Evolutionary conservation across 2,329 filamentous ascomycete species (phyloP).

Genomic region (Macrophomina tecta): DNA sequence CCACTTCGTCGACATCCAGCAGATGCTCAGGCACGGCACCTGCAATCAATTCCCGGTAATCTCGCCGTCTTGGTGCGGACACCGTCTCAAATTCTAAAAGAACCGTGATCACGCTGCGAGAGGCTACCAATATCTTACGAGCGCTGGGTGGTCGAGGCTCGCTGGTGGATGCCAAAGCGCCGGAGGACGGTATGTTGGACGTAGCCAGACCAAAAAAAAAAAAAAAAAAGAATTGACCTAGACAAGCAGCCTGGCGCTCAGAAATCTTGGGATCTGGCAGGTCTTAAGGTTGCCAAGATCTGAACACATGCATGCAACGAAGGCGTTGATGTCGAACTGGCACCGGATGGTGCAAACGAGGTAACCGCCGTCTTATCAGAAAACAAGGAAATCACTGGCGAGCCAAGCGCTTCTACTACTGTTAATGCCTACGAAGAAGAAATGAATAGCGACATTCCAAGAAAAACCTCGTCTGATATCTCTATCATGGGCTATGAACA

Average conservation of each 20-base stretch:
- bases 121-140: neutral
- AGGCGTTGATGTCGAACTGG: neutral
- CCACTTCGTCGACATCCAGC: no score
- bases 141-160: neutral
- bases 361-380: neutral
- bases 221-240: neutral
- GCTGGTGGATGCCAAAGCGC: neutral
- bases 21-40: no score
- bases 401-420: neutral
- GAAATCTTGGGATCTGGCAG: neutral
- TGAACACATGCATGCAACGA: neutral
- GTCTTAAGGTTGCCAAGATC: neutral
- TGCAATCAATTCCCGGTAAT: no score
- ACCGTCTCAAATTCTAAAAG: no score
- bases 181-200: neutral
- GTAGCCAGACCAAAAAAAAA: neutral
- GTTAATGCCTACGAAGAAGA: no score
- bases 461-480: no score
- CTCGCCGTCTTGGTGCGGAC: no score
- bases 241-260: neutral
- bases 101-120: neutral
- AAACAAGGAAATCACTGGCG: neutral
- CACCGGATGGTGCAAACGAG: neutral
- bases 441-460: no score
- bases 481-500: no score